Evolutionary conservation across 163 green algal genomes (phyloP), one percentile per base, ranked within the genome.

Genomic region (Chlamydomonas reinhardtii): DNA sequence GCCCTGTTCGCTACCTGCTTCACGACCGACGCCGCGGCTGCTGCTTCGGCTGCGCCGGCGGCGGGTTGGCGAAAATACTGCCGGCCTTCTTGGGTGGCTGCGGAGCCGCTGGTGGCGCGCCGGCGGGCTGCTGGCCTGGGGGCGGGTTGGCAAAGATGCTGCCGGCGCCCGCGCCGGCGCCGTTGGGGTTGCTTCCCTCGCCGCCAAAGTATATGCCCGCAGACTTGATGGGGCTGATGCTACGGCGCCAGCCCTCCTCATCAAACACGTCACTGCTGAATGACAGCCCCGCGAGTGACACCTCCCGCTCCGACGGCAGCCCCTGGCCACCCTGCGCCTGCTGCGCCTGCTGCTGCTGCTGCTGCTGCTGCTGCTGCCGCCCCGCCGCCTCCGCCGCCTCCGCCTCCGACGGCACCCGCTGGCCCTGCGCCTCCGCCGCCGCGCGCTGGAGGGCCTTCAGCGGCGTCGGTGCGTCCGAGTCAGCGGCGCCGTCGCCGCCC

Each of bases 181-280:
- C 76, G 31, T 27, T n/a, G 29, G 6, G 25, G 39, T 27, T 65
- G 25, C 24, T 16, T 29, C 56, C 56, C 29, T 84, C 35, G 12
- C 56, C 77, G 2, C 34, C 65, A n/a, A 76, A 84, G 65, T 84
- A 84, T 31, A 84, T 84, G n/a, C 77, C 77, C 0, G 77, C 77
- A 0, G 61, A 75, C 66, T 84, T 84, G 29, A 84, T 84, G 66
- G 77, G 77, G 25, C 61, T 75, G 61, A 69, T 54, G 77, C 66
- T 76, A 20, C 77, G 77, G 1, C 77, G 77, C 77, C 77, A 84
- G 43, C 65, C 77, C 77, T 84, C 77, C 31, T 70, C 24, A 16
- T 29, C 62, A 4, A 34, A 29, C 2, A 20, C 62, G 2, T 29
- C 62, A 22, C 62, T 34, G 62, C 77, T 74, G 77, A 76, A 84